Evolutionary conservation across 768 basidiomycete genomes (phyloP), one percentile per base, ranked within the genome.

Genomic region (Calvatia gigantea): DNA sequence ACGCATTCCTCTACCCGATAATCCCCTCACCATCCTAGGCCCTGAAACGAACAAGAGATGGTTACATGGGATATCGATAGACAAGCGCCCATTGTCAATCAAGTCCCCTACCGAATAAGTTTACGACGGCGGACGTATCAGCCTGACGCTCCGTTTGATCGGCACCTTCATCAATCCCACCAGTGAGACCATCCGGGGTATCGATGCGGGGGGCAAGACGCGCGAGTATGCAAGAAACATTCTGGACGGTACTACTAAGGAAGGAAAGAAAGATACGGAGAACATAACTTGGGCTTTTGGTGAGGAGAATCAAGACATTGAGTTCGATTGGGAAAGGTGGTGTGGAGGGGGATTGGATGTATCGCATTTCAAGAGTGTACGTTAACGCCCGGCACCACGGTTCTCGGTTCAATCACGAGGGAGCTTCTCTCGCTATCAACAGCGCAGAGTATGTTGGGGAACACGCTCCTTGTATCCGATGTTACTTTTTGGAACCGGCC

Each of bases 1-100:
- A 65, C 83, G 83, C 57, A 79, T 92, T 17, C 83, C 85, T 0
- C 80, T 93, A 0, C 87, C 87, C 0, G 84, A 91, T 62, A 91
- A 89, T 66, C 90, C 88, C 4, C 84, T 91, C 78, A 91, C 92
- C 66, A 83, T 90, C 56, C 74, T 92, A 73, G 89, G 89, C 0
- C 77, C 83, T 4, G 75, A 77, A 51, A 91, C 89, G 45, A 93
- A 93, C 61, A 72, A 73, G 52, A 77, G 75, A 56, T 92, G 89
- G 87, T 70, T 91, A 51, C 90, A 93, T 63, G 83, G 81, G 38
- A 88, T 93, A 60, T 81, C 83, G 57, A 82, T 82, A 51, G 90
- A 92, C 70, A 91, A 88, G 59, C 85, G 91, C 1, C 79, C 81
- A 2, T 56, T 75, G 2, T 56, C 65, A 5, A 64, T 69, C 2